Evolutionary conservation across 1,139 yeast genomes (phyloP).

Genomic region (Kodamaea fungicola): DNA sequence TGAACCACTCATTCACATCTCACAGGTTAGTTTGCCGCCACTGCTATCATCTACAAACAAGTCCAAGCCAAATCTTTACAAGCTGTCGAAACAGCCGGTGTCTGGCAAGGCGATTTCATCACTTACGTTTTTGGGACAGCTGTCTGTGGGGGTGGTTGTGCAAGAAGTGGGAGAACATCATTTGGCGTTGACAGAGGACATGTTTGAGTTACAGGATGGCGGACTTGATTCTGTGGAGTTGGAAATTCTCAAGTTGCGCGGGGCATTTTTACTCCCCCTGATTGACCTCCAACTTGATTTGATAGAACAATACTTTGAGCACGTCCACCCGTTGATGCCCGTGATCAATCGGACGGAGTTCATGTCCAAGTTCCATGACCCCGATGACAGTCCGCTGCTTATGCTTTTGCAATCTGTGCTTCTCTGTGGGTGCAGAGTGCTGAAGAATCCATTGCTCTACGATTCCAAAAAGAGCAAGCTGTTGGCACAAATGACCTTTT

Average conservation of each 20-base stretch:
- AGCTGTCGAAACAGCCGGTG: slow-evolving; percentile 16
- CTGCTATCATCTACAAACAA: slow-evolving; percentile 42
- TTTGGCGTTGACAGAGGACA: slow-evolving; percentile 39
- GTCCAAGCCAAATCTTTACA: slow-evolving; percentile 38
- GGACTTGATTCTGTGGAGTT: slow-evolving; percentile 63
- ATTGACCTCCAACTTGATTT: slow-evolving; percentile 59
- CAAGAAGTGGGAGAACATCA: slow-evolving; percentile 46
- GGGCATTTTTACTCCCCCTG: slow-evolving; percentile 70
- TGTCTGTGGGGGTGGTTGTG: slow-evolving; percentile 40
- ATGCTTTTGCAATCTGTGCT: slow-evolving; percentile 67
- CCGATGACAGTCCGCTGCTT: slow-evolving; percentile 63
- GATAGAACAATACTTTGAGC: slow-evolving; percentile 60
- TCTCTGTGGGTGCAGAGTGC: slow-evolving; percentile 66
- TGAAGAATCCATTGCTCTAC: slow-evolving; percentile 52
- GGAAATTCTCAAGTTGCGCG: slow-evolving; percentile 63
- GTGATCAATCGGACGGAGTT: slow-evolving; percentile 65
- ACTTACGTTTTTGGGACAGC: slow-evolving; percentile 41
- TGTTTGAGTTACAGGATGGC: slow-evolving; percentile 34
- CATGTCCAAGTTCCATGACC: slow-evolving; percentile 53
- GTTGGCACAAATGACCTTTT: slow-evolving; percentile 62
- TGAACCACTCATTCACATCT: slow-evolving; percentile 44
- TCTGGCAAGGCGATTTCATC: slow-evolving; percentile 11
- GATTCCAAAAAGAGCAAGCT: slow-evolving; percentile 57
- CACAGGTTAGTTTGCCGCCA: slow-evolving; percentile 45
- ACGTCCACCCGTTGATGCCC: slow-evolving; percentile 70